Conservation (phyloP, 75 land plant species). For the Larix kaempferi region DNA sequence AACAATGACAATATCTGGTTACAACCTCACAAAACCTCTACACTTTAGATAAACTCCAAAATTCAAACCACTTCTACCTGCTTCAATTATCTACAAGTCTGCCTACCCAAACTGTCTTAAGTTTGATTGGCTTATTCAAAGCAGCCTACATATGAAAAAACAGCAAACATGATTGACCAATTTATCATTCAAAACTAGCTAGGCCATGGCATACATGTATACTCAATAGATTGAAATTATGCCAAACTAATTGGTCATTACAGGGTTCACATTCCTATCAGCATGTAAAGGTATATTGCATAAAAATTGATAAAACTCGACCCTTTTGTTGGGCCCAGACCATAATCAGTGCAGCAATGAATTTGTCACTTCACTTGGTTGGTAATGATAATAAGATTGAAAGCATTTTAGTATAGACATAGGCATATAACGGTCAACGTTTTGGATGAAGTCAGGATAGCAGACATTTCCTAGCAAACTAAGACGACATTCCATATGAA, state of each 20-base stretch:
- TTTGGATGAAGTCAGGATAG: neutral
- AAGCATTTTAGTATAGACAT: neutral
- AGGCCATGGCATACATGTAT: neutral
- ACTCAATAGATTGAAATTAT: neutral
- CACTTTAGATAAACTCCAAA: neutral
- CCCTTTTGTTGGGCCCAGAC: neutral
- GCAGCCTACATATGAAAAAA: constrained; percentile 11
- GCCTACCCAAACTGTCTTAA: constrained; percentile 7
- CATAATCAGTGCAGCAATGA: neutral
- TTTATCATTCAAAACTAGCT: constrained; percentile 1
- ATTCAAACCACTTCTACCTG: neutral
- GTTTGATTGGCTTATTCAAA: constrained; percentile 7
- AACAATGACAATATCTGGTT: neutral
- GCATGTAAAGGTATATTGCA: neutral
- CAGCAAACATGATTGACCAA: neutral
- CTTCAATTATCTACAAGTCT: constrained; percentile 1
- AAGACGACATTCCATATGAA: neutral
- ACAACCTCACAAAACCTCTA: constrained; percentile 1
- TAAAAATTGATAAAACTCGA: neutral
- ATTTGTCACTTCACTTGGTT: neutral
- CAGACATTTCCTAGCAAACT: neutral
- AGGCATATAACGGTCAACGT: neutral
- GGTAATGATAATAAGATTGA: neutral
- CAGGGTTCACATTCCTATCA: neutral
- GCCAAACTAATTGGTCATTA: neutral